Evolutionary conservation across 2,329 filamentous ascomycete genomes (phyloP).

Genomic region (Cryoendolithus antarcticus): DNA sequence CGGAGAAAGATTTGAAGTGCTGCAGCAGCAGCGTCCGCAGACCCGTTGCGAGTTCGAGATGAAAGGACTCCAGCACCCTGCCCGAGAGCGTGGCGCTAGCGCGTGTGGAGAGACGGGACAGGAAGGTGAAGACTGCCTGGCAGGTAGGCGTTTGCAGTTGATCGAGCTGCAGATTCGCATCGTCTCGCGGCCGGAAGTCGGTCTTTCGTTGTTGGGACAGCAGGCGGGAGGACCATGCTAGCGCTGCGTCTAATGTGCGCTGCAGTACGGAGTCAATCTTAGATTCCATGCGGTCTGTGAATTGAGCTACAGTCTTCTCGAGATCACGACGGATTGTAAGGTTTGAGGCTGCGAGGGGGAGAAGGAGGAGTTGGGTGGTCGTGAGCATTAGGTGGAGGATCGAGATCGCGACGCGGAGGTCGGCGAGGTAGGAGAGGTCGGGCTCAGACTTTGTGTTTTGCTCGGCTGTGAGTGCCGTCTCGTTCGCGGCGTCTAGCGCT

Average conservation of each 20-base stretch:
- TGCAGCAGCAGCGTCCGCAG: conserved; percentile 70
- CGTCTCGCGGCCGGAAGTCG: conserved; percentile 80
- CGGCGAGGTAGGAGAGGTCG: conserved; percentile 70
- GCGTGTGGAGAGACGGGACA: conserved; percentile 50
- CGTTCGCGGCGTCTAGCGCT: conserved; percentile 56
- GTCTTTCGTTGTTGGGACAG: conserved; percentile 71
- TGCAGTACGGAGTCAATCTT: conserved; percentile 65
- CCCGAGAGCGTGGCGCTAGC: conserved; percentile 63
- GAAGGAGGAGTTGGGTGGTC: conserved; percentile 79
- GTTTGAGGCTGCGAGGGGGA: conserved; percentile 79
- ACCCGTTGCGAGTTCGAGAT: conserved; percentile 69
- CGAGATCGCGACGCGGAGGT: conserved; percentile 68
- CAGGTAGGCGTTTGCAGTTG: conserved; percentile 75
- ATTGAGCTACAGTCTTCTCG: conserved; percentile 65
- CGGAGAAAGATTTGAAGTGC: conserved; percentile 87
- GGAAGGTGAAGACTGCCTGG: conserved; percentile 66
- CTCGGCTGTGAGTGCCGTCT: conserved; percentile 66
- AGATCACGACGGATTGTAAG: conserved; percentile 82
- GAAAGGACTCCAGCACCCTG: conserved; percentile 69
- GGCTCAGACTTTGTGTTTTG: conserved; percentile 64
- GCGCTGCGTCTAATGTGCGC: conserved; percentile 56
- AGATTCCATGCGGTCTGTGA: conserved; percentile 67
- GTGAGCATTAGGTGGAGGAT: conserved; percentile 89
- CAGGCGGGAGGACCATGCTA: conserved; percentile 64
- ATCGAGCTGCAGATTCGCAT: conserved; percentile 55